Percentiles rank a stretch among this genome's conserved stretches.
phyloP scores from a whole-genome alignment of 2,329 filamentous ascomycete species.

The Stachybotrys chlorohalonatus region DNA sequence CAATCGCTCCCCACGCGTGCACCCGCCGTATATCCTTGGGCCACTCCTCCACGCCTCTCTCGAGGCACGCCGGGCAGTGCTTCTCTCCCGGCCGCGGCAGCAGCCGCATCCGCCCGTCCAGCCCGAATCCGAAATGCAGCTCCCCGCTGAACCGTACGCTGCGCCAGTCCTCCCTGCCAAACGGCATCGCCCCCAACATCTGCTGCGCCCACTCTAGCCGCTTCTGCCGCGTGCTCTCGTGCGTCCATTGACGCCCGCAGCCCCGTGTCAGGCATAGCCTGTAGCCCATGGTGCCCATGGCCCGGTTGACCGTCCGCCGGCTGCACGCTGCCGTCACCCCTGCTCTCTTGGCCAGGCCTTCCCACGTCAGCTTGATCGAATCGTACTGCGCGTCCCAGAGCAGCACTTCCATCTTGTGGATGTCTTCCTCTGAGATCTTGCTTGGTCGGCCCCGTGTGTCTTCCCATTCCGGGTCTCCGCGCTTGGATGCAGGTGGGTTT shows the following conservation, averaged over 20 bases:
- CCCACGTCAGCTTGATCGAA: conserved; percentile 22
- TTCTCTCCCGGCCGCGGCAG: conserved; percentile 24
- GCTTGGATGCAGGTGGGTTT: conserved; percentile 20
- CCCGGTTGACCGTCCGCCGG: conserved; percentile 24
- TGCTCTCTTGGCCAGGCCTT: conserved; percentile 21
- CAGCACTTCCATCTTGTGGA: conserved; percentile 25
- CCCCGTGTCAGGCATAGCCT: conserved; percentile 17
- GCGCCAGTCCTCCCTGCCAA: conserved; percentile 20
- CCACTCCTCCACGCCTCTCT: conserved; percentile 9
- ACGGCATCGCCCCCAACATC: conserved; percentile 21
- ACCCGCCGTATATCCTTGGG: conserved; percentile 22
- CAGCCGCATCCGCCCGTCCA: conserved; percentile 25
- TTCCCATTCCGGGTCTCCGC: conserved; percentile 28
- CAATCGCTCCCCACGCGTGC: conserved; percentile 25
- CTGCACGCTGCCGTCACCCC: conserved; percentile 22
- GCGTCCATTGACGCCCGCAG: conserved; percentile 19
- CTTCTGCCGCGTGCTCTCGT: conserved; percentile 21
- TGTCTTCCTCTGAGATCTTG: conserved; percentile 24
- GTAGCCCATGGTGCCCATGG: conserved; percentile 27
- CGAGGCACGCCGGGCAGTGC: conserved; percentile 15
- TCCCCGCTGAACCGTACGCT: conserved; percentile 25
- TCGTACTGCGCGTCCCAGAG: conserved; percentile 26
- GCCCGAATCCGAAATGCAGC: conserved; percentile 28
- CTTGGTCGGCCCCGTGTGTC: conserved; percentile 25
- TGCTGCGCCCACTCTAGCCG: conserved; percentile 22